Conservation (phyloP, 2,329 filamentous ascomycete species). For the Nothopassalora personata region DNA sequence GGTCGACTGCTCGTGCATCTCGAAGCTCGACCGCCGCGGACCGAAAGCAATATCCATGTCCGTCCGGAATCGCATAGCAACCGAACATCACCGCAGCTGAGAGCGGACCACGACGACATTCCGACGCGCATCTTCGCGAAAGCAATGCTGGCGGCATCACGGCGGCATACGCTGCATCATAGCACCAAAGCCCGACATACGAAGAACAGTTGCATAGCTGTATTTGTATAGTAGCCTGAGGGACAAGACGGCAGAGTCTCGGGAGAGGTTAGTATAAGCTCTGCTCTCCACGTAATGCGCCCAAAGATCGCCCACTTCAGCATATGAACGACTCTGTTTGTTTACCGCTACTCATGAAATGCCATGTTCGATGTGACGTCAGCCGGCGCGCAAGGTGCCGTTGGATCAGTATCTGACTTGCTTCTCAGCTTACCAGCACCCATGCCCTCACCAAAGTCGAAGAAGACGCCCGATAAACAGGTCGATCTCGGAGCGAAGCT, state of each 20-base stretch:
- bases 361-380: slow-evolving; percentile 25
- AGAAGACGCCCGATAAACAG: slow-evolving; percentile 29
- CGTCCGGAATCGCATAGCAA: slow-evolving; percentile 1
- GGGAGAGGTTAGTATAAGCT: slow-evolving; percentile 9
- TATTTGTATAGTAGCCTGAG: background rate
- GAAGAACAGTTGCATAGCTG: background rate
- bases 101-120: background rate
- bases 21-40: background rate
- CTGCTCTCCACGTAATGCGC: slow-evolving; percentile 6
- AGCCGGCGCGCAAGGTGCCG: slow-evolving; percentile 19
- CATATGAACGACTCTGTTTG: background rate
- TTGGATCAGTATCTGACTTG: slow-evolving; percentile 27
- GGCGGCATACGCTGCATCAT: background rate
- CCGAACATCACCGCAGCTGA: background rate
- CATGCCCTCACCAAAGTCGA: slow-evolving; percentile 26
- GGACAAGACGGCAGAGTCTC: slow-evolving; percentile 6
- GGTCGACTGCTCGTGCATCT: background rate
- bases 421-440: slow-evolving; percentile 17
- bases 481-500: slow-evolving; percentile 26
- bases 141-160: slow-evolving; percentile 2
- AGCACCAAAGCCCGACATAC: background rate
- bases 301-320: background rate
- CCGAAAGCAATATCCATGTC: background rate
- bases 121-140: background rate
- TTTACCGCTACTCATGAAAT: background rate